Base-by-base conservation (phyloP, 1,284 basidiomycete genomes). In the Pascua sp. region DNA sequence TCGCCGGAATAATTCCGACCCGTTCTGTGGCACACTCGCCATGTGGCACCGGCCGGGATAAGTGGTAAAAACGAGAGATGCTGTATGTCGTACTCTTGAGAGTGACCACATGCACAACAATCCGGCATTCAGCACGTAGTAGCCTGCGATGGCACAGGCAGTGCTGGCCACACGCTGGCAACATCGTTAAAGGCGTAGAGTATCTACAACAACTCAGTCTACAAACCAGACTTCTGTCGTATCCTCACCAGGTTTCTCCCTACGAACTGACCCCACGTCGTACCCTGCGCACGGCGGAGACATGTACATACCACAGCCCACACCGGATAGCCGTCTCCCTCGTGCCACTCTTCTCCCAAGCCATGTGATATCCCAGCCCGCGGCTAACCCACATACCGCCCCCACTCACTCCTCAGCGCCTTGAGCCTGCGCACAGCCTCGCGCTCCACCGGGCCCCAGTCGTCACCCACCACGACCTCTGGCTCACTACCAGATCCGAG, bases 361-460 rank as follows among this genome's bases (percentile, higher is more conserved):
- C 24, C 24, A 32, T 32, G 24, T 7, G 7, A 32, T 32, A 32
- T 7, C 24, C 24, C 24, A 3, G 3, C 24, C 24, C 24, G 7
- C 24, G 24, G 24, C 24, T 32, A 32, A 32, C 24, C 3, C 24
- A 32, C 24, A 32, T 32, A 71, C 38, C 60, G 53, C 3, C 32
- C 38, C 70, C 70, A 72, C 44, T 69, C 65, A 1, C 40, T 39
- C 15, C 60, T 57, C 13, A 64, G 46, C 0, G 15, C 32, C 61
- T 59, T 63, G 16, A 71, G 47, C 16, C 69, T 59, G 24, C 57
- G 53, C 24, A 70, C 13, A 0, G 50, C 69, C 41, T 70, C 70
- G 24, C 40, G 40, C 58, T 72, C 69, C n/a, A 44, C 59, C 5
- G 50, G 49, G 8, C 11, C 40, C 70, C 70, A 72, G 16, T 45